Evolutionary conservation across 2,329 filamentous ascomycete species (phyloP).

Genomic region (Trichophyton benhamiae): DNA sequence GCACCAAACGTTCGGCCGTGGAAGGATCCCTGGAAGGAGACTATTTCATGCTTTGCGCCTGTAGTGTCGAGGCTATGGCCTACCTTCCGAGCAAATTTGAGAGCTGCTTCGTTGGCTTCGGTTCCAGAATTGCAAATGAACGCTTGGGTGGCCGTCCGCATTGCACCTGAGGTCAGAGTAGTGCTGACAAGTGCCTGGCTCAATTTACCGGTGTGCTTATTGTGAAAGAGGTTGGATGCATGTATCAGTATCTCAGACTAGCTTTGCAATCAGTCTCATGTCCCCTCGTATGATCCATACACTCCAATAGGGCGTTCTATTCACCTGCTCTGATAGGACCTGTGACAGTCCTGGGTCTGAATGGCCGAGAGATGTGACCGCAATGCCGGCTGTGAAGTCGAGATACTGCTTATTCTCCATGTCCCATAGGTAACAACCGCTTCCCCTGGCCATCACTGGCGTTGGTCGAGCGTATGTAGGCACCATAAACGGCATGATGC

Average conservation of each 20-base stretch:
- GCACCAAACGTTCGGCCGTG: slow-evolving; percentile 94
- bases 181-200: slow-evolving; percentile 74
- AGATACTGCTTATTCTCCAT: slow-evolving; percentile 79
- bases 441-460: slow-evolving; percentile 77
- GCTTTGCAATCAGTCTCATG: not conserved
- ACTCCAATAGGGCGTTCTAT: not conserved
- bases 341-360: slow-evolving; percentile 66
- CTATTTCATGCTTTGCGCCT: slow-evolving; percentile 65
- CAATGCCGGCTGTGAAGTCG: slow-evolving; percentile 91
- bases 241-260: slow-evolving; percentile 67
- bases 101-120: slow-evolving; percentile 93
- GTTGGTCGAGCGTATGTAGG: slow-evolving; percentile 84
- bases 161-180: slow-evolving; percentile 65
- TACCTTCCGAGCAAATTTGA: slow-evolving; percentile 91
- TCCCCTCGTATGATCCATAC: not conserved
- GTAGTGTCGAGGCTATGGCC: slow-evolving; percentile 63
- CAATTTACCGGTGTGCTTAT: slow-evolving; percentile 83
- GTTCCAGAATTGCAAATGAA: slow-evolving; percentile 96
- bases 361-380: slow-evolving; percentile 85
- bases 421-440: slow-evolving; percentile 83
- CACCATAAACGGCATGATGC: slow-evolving; percentile 81
- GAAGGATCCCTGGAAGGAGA: slow-evolving; percentile 86
- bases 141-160: slow-evolving; percentile 65
- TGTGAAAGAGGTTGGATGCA: slow-evolving; percentile 93
- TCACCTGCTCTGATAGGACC: slow-evolving; percentile 64